Conservation (phyloP, 192 early-diverging fungal species). For the Gonapodya sp. region DNA sequence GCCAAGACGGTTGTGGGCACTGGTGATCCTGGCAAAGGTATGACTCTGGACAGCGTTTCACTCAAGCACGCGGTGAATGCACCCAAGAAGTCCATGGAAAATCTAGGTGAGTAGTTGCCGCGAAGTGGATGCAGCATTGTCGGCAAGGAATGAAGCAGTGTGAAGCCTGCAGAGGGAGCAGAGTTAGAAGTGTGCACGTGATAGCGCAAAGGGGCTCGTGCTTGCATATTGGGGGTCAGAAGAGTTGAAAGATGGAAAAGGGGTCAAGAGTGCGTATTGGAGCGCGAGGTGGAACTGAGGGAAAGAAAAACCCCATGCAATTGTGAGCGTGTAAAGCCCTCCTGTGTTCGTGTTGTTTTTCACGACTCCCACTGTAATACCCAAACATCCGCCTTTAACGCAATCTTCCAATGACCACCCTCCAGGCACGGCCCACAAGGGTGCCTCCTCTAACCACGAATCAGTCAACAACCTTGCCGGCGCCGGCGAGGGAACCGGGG, state of each 20-base stretch:
- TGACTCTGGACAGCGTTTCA: constrained; percentile 18
- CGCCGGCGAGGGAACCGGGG: neutral
- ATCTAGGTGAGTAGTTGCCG: constrained; percentile 13
- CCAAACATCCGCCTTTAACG: neutral
- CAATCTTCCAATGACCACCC: neutral
- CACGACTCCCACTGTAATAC: neutral
- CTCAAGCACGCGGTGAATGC: constrained; percentile 26
- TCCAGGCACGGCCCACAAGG: neutral
- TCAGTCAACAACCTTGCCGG: neutral
- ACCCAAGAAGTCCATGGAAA: constrained; percentile 19
- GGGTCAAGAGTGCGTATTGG: too few species aligned
- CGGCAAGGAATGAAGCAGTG: too few species aligned
- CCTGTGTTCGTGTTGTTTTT: too few species aligned
- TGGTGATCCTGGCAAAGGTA: constrained; percentile 23
- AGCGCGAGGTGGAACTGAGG: too few species aligned
- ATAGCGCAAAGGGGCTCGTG: too few species aligned
- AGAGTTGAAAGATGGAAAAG: too few species aligned
- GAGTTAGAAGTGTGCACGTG: too few species aligned
- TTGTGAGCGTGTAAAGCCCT: too few species aligned
- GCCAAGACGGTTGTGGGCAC: constrained; percentile 31
- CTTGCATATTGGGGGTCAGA: too few species aligned
- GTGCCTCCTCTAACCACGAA: neutral
- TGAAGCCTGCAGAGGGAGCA: too few species aligned
- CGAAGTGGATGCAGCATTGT: neutral
- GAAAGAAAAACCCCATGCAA: too few species aligned